These are phyloP conservation scores for Apiospora sp. DNA, from an alignment of 2,329 filamentous ascomycete genomes.

Conservation along the genomic window DNA sequence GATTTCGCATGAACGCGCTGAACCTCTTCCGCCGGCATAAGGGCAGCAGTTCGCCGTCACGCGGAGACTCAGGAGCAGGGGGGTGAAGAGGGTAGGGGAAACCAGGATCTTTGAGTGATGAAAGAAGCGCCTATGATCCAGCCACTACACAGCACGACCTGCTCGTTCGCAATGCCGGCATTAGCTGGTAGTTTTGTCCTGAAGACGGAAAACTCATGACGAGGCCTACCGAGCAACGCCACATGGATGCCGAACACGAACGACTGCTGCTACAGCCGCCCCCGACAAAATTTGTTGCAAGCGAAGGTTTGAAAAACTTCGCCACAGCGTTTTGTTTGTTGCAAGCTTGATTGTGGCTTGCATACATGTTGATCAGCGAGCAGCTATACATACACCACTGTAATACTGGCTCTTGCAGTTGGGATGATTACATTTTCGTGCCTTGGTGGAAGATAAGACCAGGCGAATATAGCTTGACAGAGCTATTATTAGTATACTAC, in stretches of 20 bases:
- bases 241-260: not conserved
- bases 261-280: not conserved
- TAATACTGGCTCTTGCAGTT: conserved; percentile 18
- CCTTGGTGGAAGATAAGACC: not conserved
- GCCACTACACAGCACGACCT: not conserved
- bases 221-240: not conserved
- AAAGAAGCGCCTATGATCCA: not conserved
- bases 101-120: not conserved
- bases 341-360: not conserved
- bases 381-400: conserved; percentile 8
- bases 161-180: not conserved
- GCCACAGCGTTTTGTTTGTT: not conserved
- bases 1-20: conserved; percentile 69
- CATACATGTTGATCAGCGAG: not conserved
- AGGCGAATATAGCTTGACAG: not conserved
- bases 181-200: not conserved
- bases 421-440: not conserved
- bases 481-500: conserved; percentile 3
- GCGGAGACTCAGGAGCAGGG: conserved; percentile 27
- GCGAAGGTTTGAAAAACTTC: not conserved
- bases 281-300: not conserved
- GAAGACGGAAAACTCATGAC: too few relatives aligned
- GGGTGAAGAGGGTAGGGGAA: conserved; percentile 1
- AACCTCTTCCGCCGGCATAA: conserved; percentile 64
- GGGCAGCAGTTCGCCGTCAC: conserved; percentile 46